Percentiles rank a stretch among this genome's conserved stretches.
phyloP scores from a whole-genome alignment of 2,329 filamentous ascomycete species.

The Ophiostoma sp. region DNA sequence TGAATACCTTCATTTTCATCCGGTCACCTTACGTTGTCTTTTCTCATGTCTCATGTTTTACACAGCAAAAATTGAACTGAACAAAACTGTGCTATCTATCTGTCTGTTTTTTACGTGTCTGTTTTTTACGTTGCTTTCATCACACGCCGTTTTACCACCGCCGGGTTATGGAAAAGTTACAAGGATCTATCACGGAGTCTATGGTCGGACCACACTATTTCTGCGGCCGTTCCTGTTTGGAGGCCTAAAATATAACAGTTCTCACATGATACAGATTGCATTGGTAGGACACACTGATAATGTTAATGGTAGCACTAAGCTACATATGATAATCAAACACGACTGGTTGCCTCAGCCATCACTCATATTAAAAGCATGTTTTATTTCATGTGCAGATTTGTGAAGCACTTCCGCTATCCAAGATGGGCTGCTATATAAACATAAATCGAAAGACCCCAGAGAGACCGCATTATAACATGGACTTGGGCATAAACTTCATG shows the following conservation, averaged over 20 bases:
- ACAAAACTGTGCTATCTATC: constrained; percentile 15
- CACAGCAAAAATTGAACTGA: constrained; percentile 17
- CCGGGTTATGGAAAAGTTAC: constrained; percentile 27
- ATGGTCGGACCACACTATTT: constrained; percentile 22
- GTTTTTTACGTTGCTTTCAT: constrained; percentile 17
- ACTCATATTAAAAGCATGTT: not conserved
- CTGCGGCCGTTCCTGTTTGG: constrained; percentile 17
- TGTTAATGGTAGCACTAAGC: not conserved
- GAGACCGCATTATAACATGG: constrained; percentile 58
- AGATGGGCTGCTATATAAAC: not conserved
- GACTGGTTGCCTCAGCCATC: not conserved
- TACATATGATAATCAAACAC: not conserved
- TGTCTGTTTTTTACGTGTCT: constrained; percentile 19
- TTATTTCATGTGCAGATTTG: not conserved
- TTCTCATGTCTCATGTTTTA: constrained; percentile 13
- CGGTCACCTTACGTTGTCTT: constrained; percentile 18
- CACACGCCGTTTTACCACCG: constrained; percentile 15
- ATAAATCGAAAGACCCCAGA: not conserved
- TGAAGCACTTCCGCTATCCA: not conserved
- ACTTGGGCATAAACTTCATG: constrained; percentile 77
- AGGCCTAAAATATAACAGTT: constrained; percentile 19
- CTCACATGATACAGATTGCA: not conserved
- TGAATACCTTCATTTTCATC: constrained; percentile 21
- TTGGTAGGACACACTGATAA: not conserved
- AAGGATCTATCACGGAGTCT: constrained; percentile 28